Base-by-base conservation (phyloP, 1,284 basidiomycete genomes). In the Macrocystidia cucumis region DNA sequence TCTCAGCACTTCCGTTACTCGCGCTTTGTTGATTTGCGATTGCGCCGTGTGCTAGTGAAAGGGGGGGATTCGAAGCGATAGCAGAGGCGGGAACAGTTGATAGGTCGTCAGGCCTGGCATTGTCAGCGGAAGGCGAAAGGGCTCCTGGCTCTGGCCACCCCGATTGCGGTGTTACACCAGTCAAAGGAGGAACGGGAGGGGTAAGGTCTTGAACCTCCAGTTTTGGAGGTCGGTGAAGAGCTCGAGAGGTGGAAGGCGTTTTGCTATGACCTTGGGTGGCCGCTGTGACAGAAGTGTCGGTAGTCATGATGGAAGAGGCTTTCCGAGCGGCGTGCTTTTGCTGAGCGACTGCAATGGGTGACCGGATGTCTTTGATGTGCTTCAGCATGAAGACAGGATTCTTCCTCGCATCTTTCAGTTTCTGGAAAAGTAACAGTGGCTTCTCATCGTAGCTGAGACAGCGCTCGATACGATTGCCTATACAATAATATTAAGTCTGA, bases 351-450 rank as follows among this genome's bases (percentile, higher is more conserved):
- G 82, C 88, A 41, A 96, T 97, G 0, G 96, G 96, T 11, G 91
- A 96, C 35, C 91, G 87, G 45, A 99, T 96, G 51, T 99, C 96
- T 51, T 91, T 92, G 55, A 98, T 96, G 50, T 98, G 93, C 40
- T 97, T 87, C 26, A 98, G 77, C 91, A 98, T 98, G 60, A 99
- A 98, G 7, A 97, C 92, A 0, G 96, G 93, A 44, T 93, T 92
- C 63, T 97, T 96, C 56, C 92, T 91, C 3, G 84, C 81, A 49
- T 99, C 96, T 57, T 98, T 98, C 32, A 98, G 75, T 56, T 89
- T 91, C 59, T 98, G 95, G 67, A 98, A 98, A 22, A 98, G 76
- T 23, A 98, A 69, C 29, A 99, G 66, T 0, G 96, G 96, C 56
- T 98, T 98, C 62, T 99, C 96, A 51, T 99, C 96, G 51, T 96